Conservation (phyloP, 2,329 filamentous ascomycete genomes). For the Paramyrothecium sp. region DNA sequence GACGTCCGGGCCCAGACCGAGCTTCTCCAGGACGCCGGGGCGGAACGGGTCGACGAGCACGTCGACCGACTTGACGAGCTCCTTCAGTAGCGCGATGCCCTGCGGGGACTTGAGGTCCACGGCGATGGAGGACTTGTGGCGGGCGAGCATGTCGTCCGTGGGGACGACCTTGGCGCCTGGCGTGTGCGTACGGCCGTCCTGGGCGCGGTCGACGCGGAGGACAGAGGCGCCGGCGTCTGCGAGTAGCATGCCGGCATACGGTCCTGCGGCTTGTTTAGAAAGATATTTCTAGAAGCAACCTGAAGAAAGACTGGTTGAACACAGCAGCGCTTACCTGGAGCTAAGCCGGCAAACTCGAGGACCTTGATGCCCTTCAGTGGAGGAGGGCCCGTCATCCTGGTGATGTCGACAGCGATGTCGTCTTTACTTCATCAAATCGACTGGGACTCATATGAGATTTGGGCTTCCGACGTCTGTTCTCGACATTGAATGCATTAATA, state of each 20-base stretch:
- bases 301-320: not conserved
- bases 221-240: constrained; percentile 88
- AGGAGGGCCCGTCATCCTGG: constrained; percentile 24
- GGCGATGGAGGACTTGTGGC: constrained; percentile 77
- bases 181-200: constrained; percentile 37
- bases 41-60: constrained; percentile 92
- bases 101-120: constrained; percentile 71
- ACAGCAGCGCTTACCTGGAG: constrained; percentile 48
- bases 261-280: constrained; percentile 57
- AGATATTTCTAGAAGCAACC: too few species aligned
- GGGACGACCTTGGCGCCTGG: constrained; percentile 31
- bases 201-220: constrained; percentile 76
- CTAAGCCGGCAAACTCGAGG: constrained; percentile 60
- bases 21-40: constrained; percentile 83
- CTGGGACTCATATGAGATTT: too few species aligned
- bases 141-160: constrained; percentile 72
- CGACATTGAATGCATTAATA: too few species aligned
- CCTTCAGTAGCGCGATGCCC: constrained; percentile 65
- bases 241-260: constrained; percentile 84
- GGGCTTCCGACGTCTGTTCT: too few species aligned
- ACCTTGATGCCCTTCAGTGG: constrained; percentile 53
- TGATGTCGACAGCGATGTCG: constrained; percentile 19
- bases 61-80: constrained; percentile 70
- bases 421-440: too few species aligned
- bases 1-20: constrained; percentile 71